Percentiles rank a stretch among this genome's conserved stretches.
Conservation (phyloP, 2,329 filamentous ascomycete species). For the Anthostomella pinea region DNA sequence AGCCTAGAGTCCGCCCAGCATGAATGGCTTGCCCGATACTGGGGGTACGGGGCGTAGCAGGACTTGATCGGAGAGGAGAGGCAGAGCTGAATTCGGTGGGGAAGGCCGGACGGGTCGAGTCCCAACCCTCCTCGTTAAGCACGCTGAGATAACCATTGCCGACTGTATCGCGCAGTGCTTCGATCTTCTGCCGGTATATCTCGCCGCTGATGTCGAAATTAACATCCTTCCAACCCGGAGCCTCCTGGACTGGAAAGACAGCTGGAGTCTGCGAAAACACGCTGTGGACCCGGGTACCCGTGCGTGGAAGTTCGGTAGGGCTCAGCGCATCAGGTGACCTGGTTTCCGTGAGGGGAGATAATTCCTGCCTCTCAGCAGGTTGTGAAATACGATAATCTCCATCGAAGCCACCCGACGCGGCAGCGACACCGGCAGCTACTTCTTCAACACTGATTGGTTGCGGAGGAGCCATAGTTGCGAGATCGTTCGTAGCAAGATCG, state of each 20-base stretch:
- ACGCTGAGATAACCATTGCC: slow-evolving; percentile 85
- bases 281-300: slow-evolving; percentile 38
- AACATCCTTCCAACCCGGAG: slow-evolving; percentile 39
- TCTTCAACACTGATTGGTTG: slow-evolving; percentile 20
- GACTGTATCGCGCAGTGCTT: slow-evolving; percentile 79
- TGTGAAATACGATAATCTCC: slow-evolving; percentile 46
- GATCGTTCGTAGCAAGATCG: slow-evolving; percentile 57
- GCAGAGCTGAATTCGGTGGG: slow-evolving; percentile 36
- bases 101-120: slow-evolving; percentile 41
- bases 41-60: slow-evolving; percentile 35
- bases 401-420: slow-evolving; percentile 18
- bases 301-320: slow-evolving; percentile 35
- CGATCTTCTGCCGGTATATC: slow-evolving; percentile 83
- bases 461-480: slow-evolving; percentile 14
- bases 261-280: slow-evolving; percentile 34
- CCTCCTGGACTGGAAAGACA: slow-evolving; percentile 31
- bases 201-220: slow-evolving; percentile 71
- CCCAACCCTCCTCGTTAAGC: slow-evolving; percentile 73
- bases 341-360: slow-evolving; percentile 33
- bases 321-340: slow-evolving; percentile 29
- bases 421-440: slow-evolving; percentile 20
- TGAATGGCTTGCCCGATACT: slow-evolving; percentile 50
- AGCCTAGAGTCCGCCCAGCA: slow-evolving; percentile 51
- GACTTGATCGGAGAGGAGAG: slow-evolving; percentile 36
- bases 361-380: slow-evolving; percentile 35